A percentile compares a stretch with the other conserved stretches of the same genome.
Evolutionary conservation across 73 alveolate species (phyloP).

Genomic region (Paramecium sonneborni): DNA sequence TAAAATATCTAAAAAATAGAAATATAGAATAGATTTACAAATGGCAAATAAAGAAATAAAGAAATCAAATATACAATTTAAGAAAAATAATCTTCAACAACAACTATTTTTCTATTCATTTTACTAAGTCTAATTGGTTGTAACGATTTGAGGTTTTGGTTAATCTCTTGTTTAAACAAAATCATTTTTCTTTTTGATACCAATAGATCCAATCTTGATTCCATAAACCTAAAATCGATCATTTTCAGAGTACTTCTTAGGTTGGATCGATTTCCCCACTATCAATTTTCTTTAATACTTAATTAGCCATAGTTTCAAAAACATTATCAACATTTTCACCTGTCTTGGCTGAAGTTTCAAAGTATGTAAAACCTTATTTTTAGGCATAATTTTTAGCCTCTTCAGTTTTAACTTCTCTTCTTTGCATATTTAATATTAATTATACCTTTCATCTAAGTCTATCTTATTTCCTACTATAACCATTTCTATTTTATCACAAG

Average conservation of each 20-base stretch:
- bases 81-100: neutral
- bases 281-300: slow-evolving; percentile 44
- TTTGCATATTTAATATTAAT: neutral
- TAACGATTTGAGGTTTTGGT: neutral
- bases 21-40: neutral
- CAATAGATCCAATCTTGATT: slow-evolving; percentile 18
- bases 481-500: slow-evolving; percentile 47
- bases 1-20: neutral
- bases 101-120: neutral
- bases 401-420: slow-evolving; percentile 73
- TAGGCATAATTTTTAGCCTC: slow-evolving; percentile 77
- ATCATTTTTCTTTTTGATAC: neutral
- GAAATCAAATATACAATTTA: slow-evolving; percentile 9
- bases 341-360: slow-evolving; percentile 77
- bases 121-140: neutral
- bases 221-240: neutral
- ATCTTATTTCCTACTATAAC: slow-evolving; percentile 71
- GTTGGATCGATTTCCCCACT: slow-evolving; percentile 32
- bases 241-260: neutral
- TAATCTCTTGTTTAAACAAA: neutral
- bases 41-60: neutral
- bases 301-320: slow-evolving; percentile 59
- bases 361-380: slow-evolving; percentile 60
- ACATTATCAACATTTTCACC: slow-evolving; percentile 69
- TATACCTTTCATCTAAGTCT: slow-evolving; percentile 64